Conservation (phyloP, 1,139 yeast species). For the Candida buenavistaensis region DNA sequence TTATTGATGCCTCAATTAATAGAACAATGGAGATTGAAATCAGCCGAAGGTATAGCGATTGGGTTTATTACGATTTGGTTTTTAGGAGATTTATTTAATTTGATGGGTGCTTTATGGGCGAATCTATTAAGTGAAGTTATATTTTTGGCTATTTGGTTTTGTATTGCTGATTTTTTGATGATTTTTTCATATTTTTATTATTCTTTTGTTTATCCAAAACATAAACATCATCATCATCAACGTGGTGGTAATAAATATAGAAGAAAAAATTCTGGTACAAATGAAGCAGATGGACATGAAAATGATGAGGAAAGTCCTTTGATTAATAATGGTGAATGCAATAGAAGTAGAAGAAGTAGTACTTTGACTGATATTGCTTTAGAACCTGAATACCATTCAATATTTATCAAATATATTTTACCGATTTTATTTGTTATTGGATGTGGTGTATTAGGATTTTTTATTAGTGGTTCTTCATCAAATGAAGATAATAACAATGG, state of each 20-base stretch:
- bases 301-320: too few relatives aligned
- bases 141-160: conserved; percentile 72
- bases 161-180: conserved; percentile 66
- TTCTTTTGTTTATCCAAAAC: conserved; percentile 42
- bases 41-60: conserved; percentile 78
- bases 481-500: too few relatives aligned
- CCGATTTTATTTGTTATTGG: conserved; percentile 66
- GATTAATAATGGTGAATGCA: too few relatives aligned
- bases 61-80: conserved; percentile 73
- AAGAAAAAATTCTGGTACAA: too few relatives aligned
- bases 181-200: conserved; percentile 63
- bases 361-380: conserved; percentile 46
- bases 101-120: conserved; percentile 73
- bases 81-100: conserved; percentile 68
- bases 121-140: conserved; percentile 68
- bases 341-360: conserved; percentile 43
- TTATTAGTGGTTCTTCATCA: conserved; percentile 29
- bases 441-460: conserved; percentile 66
- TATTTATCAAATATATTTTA: conserved; percentile 52
- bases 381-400: conserved; percentile 43
- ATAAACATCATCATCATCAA: conserved; percentile 20
- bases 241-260: too few relatives aligned
- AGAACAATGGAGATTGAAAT: conserved; percentile 77
- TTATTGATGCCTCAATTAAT: conserved; percentile 74
- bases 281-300: too few relatives aligned